Evolutionary conservation across 2,329 filamentous ascomycete genomes (phyloP).

Genomic region (Cephalotrichum gorgonifer): DNA sequence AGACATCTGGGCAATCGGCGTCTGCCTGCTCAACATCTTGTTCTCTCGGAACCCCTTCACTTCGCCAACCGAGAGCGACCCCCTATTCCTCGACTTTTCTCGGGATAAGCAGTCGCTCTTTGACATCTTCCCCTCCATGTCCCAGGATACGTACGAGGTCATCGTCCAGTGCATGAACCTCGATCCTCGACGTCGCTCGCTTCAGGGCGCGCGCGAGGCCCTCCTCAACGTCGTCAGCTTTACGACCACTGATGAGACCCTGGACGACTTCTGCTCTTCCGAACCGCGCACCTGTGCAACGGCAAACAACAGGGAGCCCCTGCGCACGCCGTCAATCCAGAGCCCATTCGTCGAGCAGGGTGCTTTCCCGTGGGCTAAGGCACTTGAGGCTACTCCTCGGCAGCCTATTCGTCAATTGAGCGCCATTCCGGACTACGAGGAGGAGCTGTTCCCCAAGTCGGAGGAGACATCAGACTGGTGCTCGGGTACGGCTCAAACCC

Average conservation of each 20-base stretch:
- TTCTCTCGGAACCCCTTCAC: conserved; percentile 97
- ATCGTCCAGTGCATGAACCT: conserved; percentile 83
- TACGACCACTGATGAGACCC: conserved; percentile 81
- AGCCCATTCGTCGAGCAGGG: conserved; percentile 72
- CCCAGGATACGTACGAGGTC: conserved; percentile 93
- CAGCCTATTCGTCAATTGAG: conserved; percentile 71
- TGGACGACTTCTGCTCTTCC: conserved; percentile 88
- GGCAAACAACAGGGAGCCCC: conserved; percentile 76
- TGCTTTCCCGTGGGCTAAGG: conserved; percentile 92
- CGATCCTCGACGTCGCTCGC: conserved; percentile 79
- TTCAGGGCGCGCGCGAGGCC: conserved; percentile 66
- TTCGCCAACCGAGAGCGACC: conserved; percentile 79
- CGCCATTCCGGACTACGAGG: conserved; percentile 69
- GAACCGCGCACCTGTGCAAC: conserved; percentile 69
- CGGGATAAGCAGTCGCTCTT: conserved; percentile 93
- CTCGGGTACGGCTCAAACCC: conserved; percentile 64
- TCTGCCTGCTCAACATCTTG: conserved; percentile 90
- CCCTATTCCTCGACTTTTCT: conserved; percentile 85
- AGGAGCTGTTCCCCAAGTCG: conserved; percentile 78
- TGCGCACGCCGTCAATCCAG: conserved; percentile 90
- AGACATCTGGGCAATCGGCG: conserved; percentile 94
- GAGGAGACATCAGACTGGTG: conserved; percentile 68
- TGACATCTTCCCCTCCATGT: conserved; percentile 97
- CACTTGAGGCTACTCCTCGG: conserved; percentile 65
- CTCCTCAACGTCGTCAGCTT: conserved; percentile 77